Conservation (phyloP, 2,329 filamentous ascomycete genomes). For the Lasiodiplodia hormozganensis region DNA sequence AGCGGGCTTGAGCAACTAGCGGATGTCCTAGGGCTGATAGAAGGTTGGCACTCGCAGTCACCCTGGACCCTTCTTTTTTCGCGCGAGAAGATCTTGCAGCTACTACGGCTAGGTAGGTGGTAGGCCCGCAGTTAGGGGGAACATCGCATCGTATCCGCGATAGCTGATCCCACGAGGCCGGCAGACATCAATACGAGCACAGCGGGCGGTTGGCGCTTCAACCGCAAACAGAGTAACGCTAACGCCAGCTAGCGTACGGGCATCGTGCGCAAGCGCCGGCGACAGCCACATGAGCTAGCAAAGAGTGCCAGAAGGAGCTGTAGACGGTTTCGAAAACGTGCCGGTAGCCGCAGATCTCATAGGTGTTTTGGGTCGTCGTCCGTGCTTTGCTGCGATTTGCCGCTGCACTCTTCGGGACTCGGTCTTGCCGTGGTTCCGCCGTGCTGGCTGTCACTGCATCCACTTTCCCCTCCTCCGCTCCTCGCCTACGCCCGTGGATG, state of each 20-base stretch:
- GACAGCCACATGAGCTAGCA: constrained; percentile 5
- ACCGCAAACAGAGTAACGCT: neutral
- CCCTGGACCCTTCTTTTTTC: constrained; percentile 11
- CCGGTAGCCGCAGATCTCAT: constrained; percentile 1
- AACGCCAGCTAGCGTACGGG: neutral
- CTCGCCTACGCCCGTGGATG: neutral
- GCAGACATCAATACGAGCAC: neutral
- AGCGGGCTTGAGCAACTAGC: constrained; percentile 8
- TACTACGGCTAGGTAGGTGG: neutral
- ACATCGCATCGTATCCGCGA: constrained; percentile 16
- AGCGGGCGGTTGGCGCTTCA: neutral
- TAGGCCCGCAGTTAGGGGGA: neutral
- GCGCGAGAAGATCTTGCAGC: constrained; percentile 1
- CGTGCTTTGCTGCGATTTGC: constrained; percentile 5
- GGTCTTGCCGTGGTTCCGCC: constrained; percentile 6
- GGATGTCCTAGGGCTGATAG: constrained; percentile 2
- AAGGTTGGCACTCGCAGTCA: neutral
- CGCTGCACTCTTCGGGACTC: constrained; percentile 2
- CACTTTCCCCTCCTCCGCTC: constrained; percentile 1
- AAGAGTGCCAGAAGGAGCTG: neutral
- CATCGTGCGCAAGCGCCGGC: neutral
- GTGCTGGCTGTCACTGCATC: neutral
- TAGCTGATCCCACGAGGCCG: constrained; percentile 23
- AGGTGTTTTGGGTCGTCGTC: neutral
- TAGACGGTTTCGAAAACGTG: neutral